phyloP scores from a whole-genome alignment of 352 stramenopile species.

The Pythium biforme region DNA sequence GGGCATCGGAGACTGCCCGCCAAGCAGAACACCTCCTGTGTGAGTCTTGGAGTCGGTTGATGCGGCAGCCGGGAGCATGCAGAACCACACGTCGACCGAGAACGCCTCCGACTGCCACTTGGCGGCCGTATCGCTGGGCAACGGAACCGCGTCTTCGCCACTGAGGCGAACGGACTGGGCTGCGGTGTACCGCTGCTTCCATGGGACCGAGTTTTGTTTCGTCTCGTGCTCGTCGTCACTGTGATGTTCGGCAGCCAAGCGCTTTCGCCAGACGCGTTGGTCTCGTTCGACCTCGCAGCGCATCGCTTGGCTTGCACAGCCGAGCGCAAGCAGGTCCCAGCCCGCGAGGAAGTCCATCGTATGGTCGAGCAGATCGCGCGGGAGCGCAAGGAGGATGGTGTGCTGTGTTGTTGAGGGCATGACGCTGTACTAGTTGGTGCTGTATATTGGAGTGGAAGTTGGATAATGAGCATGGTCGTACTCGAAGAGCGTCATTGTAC shows the following conservation, averaged over 20 bases:
- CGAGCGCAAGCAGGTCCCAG: slow-evolving; percentile 29
- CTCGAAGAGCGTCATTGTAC: too few species aligned
- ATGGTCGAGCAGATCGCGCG: slow-evolving; percentile 26
- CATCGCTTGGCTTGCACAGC: not conserved
- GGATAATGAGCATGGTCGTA: not conserved
- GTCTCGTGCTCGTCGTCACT: not conserved
- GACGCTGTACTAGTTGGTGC: not conserved
- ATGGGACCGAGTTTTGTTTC: not conserved
- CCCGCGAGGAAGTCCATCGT: slow-evolving; percentile 26
- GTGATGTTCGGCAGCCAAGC: not conserved
- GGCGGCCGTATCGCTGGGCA: slow-evolving; percentile 4
- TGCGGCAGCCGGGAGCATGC: slow-evolving; percentile 12
- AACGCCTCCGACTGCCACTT: slow-evolving; percentile 26
- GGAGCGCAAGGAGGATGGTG: slow-evolving; percentile 2
- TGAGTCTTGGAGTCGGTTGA: not conserved
- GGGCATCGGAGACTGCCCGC: slow-evolving; percentile 31
- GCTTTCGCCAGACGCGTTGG: slow-evolving; percentile 12
- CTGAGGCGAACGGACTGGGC: slow-evolving; percentile 9
- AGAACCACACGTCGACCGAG: slow-evolving; percentile 46
- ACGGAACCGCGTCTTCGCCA: slow-evolving; percentile 11
- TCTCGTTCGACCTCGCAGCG: not conserved
- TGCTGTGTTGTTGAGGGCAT: not conserved
- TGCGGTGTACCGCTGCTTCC: slow-evolving; percentile 10
- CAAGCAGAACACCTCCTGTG: slow-evolving; percentile 37
- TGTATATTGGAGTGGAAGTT: not conserved